Conservation (phyloP, 192 early-diverging fungal genomes). For the Rhizoclosmatium sp. region DNA sequence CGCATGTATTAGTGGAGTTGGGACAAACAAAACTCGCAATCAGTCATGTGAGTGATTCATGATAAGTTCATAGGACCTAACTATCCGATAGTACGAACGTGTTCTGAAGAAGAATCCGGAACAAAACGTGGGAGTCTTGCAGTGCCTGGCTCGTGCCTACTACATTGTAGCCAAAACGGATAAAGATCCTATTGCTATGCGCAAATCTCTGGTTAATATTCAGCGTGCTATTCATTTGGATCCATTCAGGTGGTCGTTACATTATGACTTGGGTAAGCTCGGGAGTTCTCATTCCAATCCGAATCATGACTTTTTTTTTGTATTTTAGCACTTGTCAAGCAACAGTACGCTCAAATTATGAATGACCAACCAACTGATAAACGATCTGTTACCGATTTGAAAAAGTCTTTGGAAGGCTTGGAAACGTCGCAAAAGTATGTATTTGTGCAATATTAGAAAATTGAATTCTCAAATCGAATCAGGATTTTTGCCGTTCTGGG, state of each 20-base stretch:
- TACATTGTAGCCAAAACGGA: constrained; percentile 58
- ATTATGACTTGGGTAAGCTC: constrained; percentile 42
- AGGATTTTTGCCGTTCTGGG: constrained; percentile 48
- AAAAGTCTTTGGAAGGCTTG: constrained; percentile 65
- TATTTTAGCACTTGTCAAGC: constrained; percentile 85
- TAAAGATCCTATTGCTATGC: constrained; percentile 54
- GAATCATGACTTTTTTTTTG: constrained; percentile 44
- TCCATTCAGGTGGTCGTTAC: constrained; percentile 45
- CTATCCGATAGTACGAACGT: constrained; percentile 49
- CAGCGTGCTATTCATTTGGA: constrained; percentile 59
- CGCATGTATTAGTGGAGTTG: constrained; percentile 76
- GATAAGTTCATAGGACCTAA: constrained; percentile 25
- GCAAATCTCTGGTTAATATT: constrained; percentile 47
- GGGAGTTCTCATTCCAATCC: background rate
- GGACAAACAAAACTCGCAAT: constrained; percentile 80
- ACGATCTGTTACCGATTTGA: constrained; percentile 61
- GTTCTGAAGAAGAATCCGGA: constrained; percentile 45
- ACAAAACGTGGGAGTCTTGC: constrained; percentile 38
- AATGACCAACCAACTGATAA: constrained; percentile 73
- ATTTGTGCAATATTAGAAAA: background rate
- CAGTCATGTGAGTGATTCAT: constrained; percentile 61
- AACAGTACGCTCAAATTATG: constrained; percentile 80
- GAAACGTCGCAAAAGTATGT: constrained; percentile 47
- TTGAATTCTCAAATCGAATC: background rate
- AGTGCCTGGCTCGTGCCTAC: constrained; percentile 51